Percentiles rank a stretch among this genome's conserved stretches.
These are phyloP conservation scores for Yamadazyma oceani DNA, from an alignment of 1,139 yeast species.

Conservation along the genomic window DNA sequence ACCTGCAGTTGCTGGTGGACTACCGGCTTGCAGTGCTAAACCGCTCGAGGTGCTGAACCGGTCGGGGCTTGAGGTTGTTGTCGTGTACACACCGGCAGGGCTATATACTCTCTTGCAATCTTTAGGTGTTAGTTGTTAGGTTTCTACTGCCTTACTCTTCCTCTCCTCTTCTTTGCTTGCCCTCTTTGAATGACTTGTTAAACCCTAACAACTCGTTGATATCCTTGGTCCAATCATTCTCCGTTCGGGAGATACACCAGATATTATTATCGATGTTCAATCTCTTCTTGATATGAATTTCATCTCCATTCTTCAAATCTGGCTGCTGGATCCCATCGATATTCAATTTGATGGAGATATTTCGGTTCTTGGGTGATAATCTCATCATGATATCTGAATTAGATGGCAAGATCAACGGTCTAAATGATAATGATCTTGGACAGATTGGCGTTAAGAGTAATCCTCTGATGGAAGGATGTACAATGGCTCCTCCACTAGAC, in stretches of 20 bases:
- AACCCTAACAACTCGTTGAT: slow-evolving; percentile 86
- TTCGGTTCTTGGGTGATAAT: slow-evolving; percentile 53
- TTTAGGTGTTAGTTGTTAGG: too few species aligned
- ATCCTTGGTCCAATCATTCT: slow-evolving; percentile 89
- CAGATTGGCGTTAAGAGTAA: slow-evolving; percentile 86
- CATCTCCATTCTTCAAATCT: slow-evolving; percentile 72
- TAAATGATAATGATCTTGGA: slow-evolving; percentile 80
- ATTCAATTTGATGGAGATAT: slow-evolving; percentile 52
- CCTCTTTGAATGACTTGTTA: slow-evolving; percentile 66
- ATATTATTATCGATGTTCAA: slow-evolving; percentile 51
- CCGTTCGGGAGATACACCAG: slow-evolving; percentile 85
- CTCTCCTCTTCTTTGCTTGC: slow-evolving; percentile 18
- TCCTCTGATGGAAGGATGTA: slow-evolving; percentile 84
- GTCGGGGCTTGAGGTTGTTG: too few species aligned
- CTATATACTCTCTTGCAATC: too few species aligned
- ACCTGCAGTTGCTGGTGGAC: too few species aligned
- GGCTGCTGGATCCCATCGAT: slow-evolving; percentile 82
- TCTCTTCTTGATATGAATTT: slow-evolving; percentile 53
- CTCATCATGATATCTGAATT: slow-evolving; percentile 66
- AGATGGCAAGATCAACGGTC: slow-evolving; percentile 82
- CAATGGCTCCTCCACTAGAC: slow-evolving; percentile 89
- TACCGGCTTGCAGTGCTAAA: too few species aligned
- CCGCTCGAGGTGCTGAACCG: too few species aligned
- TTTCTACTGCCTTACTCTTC: neutral
- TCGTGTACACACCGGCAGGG: too few species aligned